Conservation (phyloP, 2,329 filamentous ascomycete species). For the Zopfia rhizophila region DNA sequence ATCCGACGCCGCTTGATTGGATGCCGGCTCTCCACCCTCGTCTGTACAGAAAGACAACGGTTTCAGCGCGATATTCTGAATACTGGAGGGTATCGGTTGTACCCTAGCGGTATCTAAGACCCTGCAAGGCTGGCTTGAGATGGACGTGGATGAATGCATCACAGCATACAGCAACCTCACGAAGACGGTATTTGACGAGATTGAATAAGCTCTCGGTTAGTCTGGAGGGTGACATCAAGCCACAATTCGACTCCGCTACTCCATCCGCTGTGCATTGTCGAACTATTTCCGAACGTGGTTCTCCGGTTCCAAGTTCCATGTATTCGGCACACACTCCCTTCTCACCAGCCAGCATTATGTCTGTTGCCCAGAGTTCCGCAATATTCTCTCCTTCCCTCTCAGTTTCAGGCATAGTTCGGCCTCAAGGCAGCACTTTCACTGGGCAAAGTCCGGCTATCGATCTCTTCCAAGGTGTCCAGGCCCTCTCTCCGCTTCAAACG, state of each 20-base stretch:
- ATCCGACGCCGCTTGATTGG: too few species aligned
- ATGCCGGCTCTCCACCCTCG: too few species aligned
- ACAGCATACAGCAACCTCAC: conserved; percentile 15
- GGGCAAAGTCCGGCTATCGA: conserved; percentile 29
- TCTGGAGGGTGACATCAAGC: conserved; percentile 3
- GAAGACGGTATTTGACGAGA: conserved; percentile 12
- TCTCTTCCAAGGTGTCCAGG: conserved; percentile 14
- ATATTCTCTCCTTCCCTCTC: conserved; percentile 26
- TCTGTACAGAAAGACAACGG: too few species aligned
- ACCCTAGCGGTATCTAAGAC: too few species aligned
- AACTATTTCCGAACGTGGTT: conserved; percentile 19
- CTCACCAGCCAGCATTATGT: conserved; percentile 5
- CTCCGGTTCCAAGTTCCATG: conserved; percentile 15
- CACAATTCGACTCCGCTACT: too few species aligned
- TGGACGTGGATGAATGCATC: conserved; percentile 27
- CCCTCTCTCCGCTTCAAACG: background rate
- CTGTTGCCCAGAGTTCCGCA: conserved; percentile 16
- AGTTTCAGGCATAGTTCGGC: conserved; percentile 27
- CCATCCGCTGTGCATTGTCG: conserved; percentile 18
- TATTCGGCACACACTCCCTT: conserved; percentile 19
- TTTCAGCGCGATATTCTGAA: too few species aligned
- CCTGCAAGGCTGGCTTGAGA: conserved; percentile 30
- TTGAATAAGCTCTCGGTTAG: conserved; percentile 2
- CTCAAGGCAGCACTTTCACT: conserved; percentile 23
- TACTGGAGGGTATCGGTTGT: too few species aligned